Conservation (phyloP, 2,329 filamentous ascomycete species). For the Sclerotinia nivalis region DNA sequence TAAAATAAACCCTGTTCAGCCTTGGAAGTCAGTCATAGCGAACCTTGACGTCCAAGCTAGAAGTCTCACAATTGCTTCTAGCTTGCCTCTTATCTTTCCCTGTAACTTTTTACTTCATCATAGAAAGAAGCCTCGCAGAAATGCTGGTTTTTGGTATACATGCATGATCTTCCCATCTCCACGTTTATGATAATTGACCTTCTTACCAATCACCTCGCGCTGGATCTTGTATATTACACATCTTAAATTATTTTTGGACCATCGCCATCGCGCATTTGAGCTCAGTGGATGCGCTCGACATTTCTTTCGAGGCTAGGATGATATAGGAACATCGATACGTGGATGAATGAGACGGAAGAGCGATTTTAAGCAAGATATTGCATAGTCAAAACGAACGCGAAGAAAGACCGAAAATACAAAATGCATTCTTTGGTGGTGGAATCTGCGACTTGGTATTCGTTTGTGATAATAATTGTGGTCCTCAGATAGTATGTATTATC, state of each 20-base stretch:
- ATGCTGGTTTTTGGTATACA: background rate
- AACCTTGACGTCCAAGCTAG: slow-evolving; percentile 2
- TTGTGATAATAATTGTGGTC: slow-evolving; percentile 36
- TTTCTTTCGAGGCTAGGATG: slow-evolving; percentile 1
- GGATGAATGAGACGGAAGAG: background rate
- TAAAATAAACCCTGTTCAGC: slow-evolving; percentile 1
- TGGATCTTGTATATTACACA: background rate
- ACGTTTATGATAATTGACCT: background rate
- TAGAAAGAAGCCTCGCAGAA: background rate
- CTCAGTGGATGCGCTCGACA: background rate
- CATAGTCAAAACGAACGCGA: background rate
- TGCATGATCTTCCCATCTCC: background rate
- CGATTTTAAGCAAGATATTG: background rate
- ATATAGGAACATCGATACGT: background rate
- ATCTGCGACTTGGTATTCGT: slow-evolving; percentile 49
- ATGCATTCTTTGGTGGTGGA: slow-evolving; percentile 38
- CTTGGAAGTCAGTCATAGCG: background rate
- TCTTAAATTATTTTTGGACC: background rate
- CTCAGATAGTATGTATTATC: slow-evolving; percentile 43
- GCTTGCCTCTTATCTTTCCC: background rate
- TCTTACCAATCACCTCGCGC: background rate
- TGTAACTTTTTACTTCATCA: background rate
- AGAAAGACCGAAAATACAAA: background rate
- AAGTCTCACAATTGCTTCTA: slow-evolving; percentile 14
- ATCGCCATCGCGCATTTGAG: background rate